Conservation (phyloP, 192 early-diverging fungal species). For the Backusella mclennaniae region DNA sequence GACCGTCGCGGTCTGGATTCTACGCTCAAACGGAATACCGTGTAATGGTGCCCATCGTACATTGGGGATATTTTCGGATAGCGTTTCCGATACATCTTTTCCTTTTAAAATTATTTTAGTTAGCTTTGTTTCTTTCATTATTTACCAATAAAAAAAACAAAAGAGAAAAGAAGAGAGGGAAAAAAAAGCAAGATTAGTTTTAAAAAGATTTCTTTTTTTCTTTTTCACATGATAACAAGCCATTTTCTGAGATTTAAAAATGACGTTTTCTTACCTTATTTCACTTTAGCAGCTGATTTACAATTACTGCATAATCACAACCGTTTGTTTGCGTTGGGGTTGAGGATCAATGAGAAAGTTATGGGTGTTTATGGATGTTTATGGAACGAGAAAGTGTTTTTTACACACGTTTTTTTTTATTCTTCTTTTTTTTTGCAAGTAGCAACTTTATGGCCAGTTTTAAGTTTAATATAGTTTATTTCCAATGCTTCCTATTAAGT, state of each 20-base stretch:
- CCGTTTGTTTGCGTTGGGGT: background rate
- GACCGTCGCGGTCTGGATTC: slow-evolving; percentile 66
- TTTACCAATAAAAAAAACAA: background rate
- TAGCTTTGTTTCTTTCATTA: background rate
- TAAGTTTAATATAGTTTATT: no score
- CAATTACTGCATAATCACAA: background rate
- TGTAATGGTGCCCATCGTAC: slow-evolving; percentile 11
- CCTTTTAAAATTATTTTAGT: background rate
- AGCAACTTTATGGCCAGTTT: no score
- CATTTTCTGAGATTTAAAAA: slow-evolving; percentile 2
- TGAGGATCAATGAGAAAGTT: background rate
- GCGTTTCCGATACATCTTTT: background rate
- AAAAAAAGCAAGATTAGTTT: background rate
- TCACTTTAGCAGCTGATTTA: background rate
- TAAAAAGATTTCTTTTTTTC: background rate
- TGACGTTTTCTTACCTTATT: background rate
- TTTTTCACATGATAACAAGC: background rate
- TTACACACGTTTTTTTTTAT: no score
- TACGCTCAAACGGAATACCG: slow-evolving; percentile 56
- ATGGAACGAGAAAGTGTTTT: no score
- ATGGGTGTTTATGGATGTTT: no score
- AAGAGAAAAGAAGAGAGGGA: background rate
- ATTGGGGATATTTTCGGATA: background rate
- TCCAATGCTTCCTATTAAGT: no score
- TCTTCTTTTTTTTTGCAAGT: no score